These are phyloP conservation scores for Serendipita sp. DNA, from an alignment of 768 basidiomycete genomes.

Conservation along the genomic window DNA sequence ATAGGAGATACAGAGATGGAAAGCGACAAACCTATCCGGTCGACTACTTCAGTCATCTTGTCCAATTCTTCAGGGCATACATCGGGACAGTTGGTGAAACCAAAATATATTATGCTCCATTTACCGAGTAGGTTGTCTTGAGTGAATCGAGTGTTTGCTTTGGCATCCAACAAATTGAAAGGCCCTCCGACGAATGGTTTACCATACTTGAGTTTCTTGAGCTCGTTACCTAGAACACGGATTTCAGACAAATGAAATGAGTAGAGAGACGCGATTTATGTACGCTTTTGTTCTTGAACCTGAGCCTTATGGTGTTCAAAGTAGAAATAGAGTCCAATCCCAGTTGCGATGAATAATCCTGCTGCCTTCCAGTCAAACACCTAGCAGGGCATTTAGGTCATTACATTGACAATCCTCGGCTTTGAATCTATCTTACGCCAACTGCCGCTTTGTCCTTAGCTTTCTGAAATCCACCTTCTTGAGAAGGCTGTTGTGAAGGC, in stretches of 20 bases:
- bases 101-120: constrained; percentile 62
- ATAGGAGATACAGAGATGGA: background rate
- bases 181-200: constrained; percentile 84
- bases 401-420: background rate
- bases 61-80: constrained; percentile 97
- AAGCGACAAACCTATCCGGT: constrained; percentile 43
- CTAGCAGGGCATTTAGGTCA: constrained; percentile 24
- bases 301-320: constrained; percentile 77
- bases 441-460: constrained; percentile 21
- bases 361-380: constrained; percentile 86
- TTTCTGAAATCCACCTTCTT: background rate
- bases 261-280: constrained; percentile 13
- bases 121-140: constrained; percentile 73
- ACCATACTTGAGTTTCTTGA: constrained; percentile 56
- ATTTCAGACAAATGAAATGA: background rate
- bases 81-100: constrained; percentile 99
- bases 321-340: constrained; percentile 69
- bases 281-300: constrained; percentile 60
- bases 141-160: constrained; percentile 49
- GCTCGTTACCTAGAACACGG: constrained; percentile 46
- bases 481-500: background rate
- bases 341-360: constrained; percentile 66
- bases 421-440: constrained; percentile 16
- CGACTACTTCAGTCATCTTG: constrained; percentile 71
- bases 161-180: constrained; percentile 55